Evolutionary conservation across 768 basidiomycete genomes (phyloP), one percentile per base, ranked within the genome.

Genomic region (Dacryopinax primogenitus): DNA sequence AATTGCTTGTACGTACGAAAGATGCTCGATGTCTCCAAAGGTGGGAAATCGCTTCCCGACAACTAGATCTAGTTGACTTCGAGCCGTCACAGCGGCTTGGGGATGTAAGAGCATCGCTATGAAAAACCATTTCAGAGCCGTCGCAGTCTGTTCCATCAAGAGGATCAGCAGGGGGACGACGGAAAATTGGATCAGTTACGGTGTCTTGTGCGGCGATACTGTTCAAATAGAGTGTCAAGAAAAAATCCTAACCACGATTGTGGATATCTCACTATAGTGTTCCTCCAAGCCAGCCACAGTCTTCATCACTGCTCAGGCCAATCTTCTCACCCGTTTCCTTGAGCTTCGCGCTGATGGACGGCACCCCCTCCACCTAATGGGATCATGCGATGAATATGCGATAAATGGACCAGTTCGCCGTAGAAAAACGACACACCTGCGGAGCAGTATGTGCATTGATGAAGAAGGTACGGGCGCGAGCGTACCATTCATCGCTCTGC

Each of bases 91-190:
- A 3, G 51, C 51, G 15, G 51, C 32, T 18, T 58, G 26, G 13
- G 51, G 51, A 32, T 58, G 32, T 7, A 26, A 21, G 4, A 58
- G 11, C 51, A 58, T 58, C 21, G 51, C 51, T 21, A 58, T 4
- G 15, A 26, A 30, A 30, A 58, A 58, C 51, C 51, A 58, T 26
- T 18, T 26, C 4, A 58, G 51, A 15, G 51, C 11, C 30, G 51
- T 58, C 30, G 51, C 51, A 9, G 51, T 58, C 51, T 58, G 45
- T 39, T n/a, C n/a, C n/a, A n/a, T n/a, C n/a, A 39, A n/a, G 37
- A 39, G 37, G 37, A 39, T 39, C n/a, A 39, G 11, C 37, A 39
- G 37, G 12, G 37, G n/a, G 37, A 39, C 37, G 11, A n/a, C 37
- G 37, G 37, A 11, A 58, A 3, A 58, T 13, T 30, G 51, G 3